These are phyloP conservation scores for Xylaria curta DNA, from an alignment of 495 filamentous ascomycete species.

Conservation along the genomic window DNA sequence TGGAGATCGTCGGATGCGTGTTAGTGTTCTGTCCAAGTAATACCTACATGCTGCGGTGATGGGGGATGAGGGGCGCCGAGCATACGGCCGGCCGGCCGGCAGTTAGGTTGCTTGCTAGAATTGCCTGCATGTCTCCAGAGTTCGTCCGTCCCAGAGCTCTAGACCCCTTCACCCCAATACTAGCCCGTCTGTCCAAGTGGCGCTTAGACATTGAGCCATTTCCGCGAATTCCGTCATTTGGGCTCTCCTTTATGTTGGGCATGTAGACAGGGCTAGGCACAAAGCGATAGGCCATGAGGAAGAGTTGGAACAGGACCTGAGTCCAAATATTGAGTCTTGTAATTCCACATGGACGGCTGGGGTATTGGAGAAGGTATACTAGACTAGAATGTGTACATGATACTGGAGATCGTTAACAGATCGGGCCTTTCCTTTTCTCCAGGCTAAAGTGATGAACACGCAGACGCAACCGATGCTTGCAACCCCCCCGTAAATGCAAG, in stretches of 20 bases:
- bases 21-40: conserved; percentile 5
- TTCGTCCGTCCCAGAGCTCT: conserved; percentile 1
- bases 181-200: neutral
- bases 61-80: conserved; percentile 25
- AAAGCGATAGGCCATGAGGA: neutral
- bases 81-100: conserved; percentile 25
- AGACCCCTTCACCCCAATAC: neutral
- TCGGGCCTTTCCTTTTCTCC: conserved; percentile 43
- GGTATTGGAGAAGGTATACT: conserved; percentile 38
- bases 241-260: neutral
- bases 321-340: neutral
- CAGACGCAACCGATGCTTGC: conserved; percentile 17
- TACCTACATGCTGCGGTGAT: conserved; percentile 16
- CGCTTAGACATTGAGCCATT: conserved; percentile 72
- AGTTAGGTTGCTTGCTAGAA: conserved; percentile 23
- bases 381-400: conserved; percentile 24
- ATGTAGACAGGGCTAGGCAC: neutral
- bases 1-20: conserved; percentile 17
- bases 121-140: conserved; percentile 13
- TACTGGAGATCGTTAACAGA: conserved; percentile 20
- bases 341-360: conserved; percentile 34
- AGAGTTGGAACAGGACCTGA: neutral
- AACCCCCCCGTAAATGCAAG: conserved; percentile 32
- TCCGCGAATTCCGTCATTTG: conserved; percentile 1
- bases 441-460: conserved; percentile 48